phyloP scores from a whole-genome alignment of 345 rosid genomes.

The Eucalyptus marginata region DNA sequence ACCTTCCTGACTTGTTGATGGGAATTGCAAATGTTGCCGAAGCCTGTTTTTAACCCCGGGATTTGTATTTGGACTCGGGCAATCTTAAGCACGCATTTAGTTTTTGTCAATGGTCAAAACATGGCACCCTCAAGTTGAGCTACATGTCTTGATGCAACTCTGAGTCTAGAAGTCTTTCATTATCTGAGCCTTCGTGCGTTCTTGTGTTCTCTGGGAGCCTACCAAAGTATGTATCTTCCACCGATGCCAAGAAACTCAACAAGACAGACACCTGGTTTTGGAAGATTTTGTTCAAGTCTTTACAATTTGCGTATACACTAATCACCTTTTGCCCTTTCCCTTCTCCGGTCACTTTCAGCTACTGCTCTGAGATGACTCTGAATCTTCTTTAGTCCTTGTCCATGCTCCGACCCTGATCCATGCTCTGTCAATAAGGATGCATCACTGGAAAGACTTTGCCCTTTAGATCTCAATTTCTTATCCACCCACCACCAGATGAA shows the following conservation, averaged over 20 bases:
- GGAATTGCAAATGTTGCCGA: background rate
- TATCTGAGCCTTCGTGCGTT: background rate
- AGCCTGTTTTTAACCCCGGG: background rate
- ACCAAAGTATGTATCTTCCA: background rate
- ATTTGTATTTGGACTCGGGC: background rate
- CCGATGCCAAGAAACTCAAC: background rate
- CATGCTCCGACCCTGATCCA: background rate
- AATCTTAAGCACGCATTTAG: background rate
- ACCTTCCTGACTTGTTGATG: background rate
- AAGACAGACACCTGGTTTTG: background rate
- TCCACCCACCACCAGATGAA: background rate
- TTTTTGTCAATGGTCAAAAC: background rate
- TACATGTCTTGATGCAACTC: background rate
- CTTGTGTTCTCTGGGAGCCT: background rate
- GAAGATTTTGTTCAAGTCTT: background rate
- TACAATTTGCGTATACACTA: background rate
- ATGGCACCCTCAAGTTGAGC: background rate
- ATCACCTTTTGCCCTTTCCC: background rate
- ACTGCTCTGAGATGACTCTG: background rate
- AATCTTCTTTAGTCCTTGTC: background rate
- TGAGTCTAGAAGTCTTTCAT: background rate
- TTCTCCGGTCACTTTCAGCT: background rate
- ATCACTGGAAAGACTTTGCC: slow-evolving; percentile 1
- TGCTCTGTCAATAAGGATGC: background rate
- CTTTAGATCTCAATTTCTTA: slow-evolving; percentile 9